Conservation (phyloP, 768 basidiomycete species). For the Amanita molliuscula region DNA sequence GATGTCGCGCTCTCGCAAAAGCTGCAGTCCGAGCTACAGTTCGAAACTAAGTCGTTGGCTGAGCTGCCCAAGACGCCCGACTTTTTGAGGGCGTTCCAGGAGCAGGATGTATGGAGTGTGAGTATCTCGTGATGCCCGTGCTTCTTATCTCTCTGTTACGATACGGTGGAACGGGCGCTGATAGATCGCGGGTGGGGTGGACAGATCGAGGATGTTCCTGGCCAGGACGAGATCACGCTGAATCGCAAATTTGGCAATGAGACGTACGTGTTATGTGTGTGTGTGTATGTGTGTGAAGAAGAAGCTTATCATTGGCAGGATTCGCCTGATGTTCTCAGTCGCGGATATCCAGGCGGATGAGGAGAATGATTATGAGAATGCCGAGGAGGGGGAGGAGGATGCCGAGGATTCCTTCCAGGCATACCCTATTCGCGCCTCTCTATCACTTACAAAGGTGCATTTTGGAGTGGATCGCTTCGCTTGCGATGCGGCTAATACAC, state of each 20-base stretch:
- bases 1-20: conserved; percentile 70
- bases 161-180: neutral
- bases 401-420: conserved; percentile 22
- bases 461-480: neutral
- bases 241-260: conserved; percentile 87
- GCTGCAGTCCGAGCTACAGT: conserved; percentile 74
- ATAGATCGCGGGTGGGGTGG: conserved; percentile 1
- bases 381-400: conserved; percentile 13
- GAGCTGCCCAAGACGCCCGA: conserved; percentile 40
- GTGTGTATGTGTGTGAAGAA: neutral
- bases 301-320: conserved; percentile 30
- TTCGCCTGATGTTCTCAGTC: conserved; percentile 89
- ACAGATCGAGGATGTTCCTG: conserved; percentile 60
- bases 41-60: conserved; percentile 58
- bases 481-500: neutral
- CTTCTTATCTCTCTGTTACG: neutral
- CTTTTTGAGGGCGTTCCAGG: conserved; percentile 68
- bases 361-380: conserved; percentile 19
- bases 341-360: conserved; percentile 62
- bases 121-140: conserved; percentile 12
- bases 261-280: conserved; percentile 39
- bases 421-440: conserved; percentile 69
- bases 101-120: conserved; percentile 72
- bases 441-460: conserved; percentile 77
- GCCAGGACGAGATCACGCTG: conserved; percentile 75